Percentiles rank a stretch among this genome's conserved stretches.
These are phyloP conservation scores for Paspalum notatum DNA, from an alignment of 176 grass and related monocot species.

Conservation along the genomic window DNA sequence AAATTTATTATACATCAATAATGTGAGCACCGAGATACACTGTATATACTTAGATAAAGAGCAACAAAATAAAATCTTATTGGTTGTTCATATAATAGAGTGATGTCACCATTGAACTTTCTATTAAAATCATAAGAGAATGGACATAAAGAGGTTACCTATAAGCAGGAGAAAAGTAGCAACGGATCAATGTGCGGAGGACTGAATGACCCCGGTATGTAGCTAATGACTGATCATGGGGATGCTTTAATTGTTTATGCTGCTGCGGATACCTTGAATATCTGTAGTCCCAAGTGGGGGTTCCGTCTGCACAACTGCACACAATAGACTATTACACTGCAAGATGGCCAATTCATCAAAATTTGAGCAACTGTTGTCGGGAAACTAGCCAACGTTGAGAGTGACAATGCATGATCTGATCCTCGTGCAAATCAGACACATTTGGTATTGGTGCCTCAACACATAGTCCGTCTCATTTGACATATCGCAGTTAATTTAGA, in stretches of 20 bases:
- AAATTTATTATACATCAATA: not conserved
- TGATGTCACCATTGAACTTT: not conserved
- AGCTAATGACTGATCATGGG: slow-evolving; percentile 76
- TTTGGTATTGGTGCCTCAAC: not conserved
- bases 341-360: not conserved
- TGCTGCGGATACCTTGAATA: slow-evolving; percentile 66
- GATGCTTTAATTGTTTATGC: slow-evolving; percentile 65
- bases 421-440: not conserved
- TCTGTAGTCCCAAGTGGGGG: slow-evolving; percentile 74
- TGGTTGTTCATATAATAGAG: not conserved
- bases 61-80: not conserved
- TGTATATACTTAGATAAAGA: slow-evolving; percentile 11
- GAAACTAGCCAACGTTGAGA: not conserved
- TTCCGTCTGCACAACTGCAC: slow-evolving; percentile 47
- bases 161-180: slow-evolving; percentile 77
- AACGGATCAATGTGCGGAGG: slow-evolving; percentile 80
- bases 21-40: slow-evolving; percentile 22
- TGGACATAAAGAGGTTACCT: slow-evolving; percentile 43
- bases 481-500: not conserved
- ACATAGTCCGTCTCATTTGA: not conserved
- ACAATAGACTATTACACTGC: not conserved
- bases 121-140: not conserved
- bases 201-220: slow-evolving; percentile 86
- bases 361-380: not conserved
- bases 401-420: not conserved